phyloP scores from a whole-genome alignment of 2,329 filamentous ascomycete species.

The Xylariaceae sp. region DNA sequence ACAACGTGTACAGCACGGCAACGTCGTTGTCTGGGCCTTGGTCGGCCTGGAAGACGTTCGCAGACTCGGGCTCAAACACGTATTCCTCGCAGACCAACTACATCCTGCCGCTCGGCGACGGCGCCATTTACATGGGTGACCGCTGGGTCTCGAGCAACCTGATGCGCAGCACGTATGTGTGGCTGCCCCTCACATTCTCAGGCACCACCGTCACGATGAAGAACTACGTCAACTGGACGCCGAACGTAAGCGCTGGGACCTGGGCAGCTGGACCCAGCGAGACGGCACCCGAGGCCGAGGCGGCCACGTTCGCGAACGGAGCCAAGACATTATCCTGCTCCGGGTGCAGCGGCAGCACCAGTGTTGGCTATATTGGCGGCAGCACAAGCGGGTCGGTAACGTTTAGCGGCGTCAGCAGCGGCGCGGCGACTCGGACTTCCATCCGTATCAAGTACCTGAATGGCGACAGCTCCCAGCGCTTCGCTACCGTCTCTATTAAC shows the following conservation, averaged over 20 bases:
- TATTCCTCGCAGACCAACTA: slow-evolving; percentile 67
- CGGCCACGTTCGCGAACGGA: slow-evolving; percentile 51
- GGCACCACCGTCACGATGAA: slow-evolving; percentile 58
- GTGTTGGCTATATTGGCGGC: slow-evolving; percentile 64
- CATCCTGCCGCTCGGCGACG: slow-evolving; percentile 54
- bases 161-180: slow-evolving; percentile 67
- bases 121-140: slow-evolving; percentile 70
- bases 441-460: slow-evolving; percentile 63
- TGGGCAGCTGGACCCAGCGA: slow-evolving; percentile 54
- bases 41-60: slow-evolving; percentile 66
- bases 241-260: slow-evolving; percentile 51
- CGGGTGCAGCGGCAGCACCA: slow-evolving; percentile 55
- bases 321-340: slow-evolving; percentile 56
- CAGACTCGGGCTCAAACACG: slow-evolving; percentile 60
- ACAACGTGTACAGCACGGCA: slow-evolving; percentile 68
- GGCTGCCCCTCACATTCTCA: slow-evolving; percentile 64
- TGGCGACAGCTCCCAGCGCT: slow-evolving; percentile 59
- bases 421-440: slow-evolving; percentile 54
- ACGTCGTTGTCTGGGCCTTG: slow-evolving; percentile 65
- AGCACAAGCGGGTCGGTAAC: slow-evolving; percentile 52
- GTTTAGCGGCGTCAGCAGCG: slow-evolving; percentile 54
- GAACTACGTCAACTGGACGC: slow-evolving; percentile 63
- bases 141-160: slow-evolving; percentile 69
- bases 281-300: slow-evolving; percentile 59
- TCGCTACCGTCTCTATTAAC: slow-evolving; percentile 63